Evolutionary conservation across 805 yeast species (phyloP).

Genomic region (Candida sakaeoensis): DNA sequence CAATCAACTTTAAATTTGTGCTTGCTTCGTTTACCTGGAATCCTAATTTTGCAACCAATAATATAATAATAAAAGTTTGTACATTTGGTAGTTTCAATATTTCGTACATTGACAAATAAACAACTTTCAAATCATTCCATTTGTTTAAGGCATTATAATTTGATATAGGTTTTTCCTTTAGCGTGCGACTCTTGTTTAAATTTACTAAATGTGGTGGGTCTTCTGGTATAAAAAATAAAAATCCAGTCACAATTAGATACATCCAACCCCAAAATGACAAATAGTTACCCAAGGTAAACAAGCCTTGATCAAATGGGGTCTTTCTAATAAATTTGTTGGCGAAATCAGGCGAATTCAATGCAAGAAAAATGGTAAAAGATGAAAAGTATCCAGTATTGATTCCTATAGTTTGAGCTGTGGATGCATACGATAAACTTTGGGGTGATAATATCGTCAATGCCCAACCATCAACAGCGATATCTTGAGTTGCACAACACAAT

Average conservation of each 20-base stretch:
- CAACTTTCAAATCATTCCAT: conserved; percentile 40
- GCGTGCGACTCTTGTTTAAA: conserved; percentile 26
- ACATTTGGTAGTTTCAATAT: conserved; percentile 70
- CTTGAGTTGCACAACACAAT: conserved; percentile 93
- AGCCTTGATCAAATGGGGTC: conserved; percentile 58
- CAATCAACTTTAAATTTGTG: conserved; percentile 84
- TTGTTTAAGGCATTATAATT: conserved; percentile 17
- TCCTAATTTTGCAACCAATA: conserved; percentile 80
- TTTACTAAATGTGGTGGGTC: conserved; percentile 53
- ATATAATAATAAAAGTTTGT: conserved; percentile 68
- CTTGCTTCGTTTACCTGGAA: conserved; percentile 96
- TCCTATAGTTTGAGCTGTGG: conserved; percentile 97
- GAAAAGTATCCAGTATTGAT: conserved; percentile 89
- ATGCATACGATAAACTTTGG: conserved; percentile 80
- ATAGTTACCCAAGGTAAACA: conserved; percentile 71
- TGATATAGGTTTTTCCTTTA: conserved; percentile 23
- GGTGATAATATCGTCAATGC: conserved; percentile 83
- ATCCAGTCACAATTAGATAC: conserved; percentile 63
- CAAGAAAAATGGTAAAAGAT: conserved; percentile 86
- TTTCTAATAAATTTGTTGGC: conserved; percentile 78
- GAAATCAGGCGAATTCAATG: conserved; percentile 88
- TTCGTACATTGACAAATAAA: conserved; percentile 62
- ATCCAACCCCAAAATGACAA: conserved; percentile 73
- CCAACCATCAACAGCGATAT: conserved; percentile 99
- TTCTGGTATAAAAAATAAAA: conserved; percentile 64